Evolutionary conservation across 345 rosid species (phyloP).

Genomic region (Heritiera littoralis): DNA sequence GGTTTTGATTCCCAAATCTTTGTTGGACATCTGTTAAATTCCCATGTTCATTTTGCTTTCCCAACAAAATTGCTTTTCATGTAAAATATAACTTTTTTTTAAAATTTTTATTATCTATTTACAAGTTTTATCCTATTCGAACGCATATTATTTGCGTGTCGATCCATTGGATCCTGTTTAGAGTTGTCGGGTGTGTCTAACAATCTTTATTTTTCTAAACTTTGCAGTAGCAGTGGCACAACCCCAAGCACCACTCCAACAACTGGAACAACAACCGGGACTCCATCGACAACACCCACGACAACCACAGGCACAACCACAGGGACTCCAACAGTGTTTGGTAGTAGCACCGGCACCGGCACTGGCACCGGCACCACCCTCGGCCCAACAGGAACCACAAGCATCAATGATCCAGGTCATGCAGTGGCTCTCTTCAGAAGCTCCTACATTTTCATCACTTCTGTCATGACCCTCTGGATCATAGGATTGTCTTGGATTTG

Average conservation of each 20-base stretch:
- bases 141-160: too few species aligned
- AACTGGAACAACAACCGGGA: conserved; percentile 8
- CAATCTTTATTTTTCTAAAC: background rate
- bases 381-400: conserved; percentile 28
- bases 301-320: background rate
- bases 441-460: conserved; percentile 15
- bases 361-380: conserved; percentile 8
- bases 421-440: conserved; percentile 25
- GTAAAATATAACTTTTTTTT: too few species aligned
- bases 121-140: too few species aligned
- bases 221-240: conserved; percentile 25
- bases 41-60: background rate
- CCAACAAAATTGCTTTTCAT: background rate
- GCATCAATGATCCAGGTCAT: conserved; percentile 22
- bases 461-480: conserved; percentile 5
- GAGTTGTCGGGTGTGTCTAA: too few species aligned
- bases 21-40: conserved; percentile 24
- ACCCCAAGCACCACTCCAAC: conserved; percentile 28
- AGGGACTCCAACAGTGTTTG: conserved; percentile 14
- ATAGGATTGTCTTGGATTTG: conserved; percentile 23
- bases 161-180: too few species aligned
- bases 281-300: conserved; percentile 16
- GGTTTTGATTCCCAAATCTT: conserved; percentile 1
- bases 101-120: too few species aligned
- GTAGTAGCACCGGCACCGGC: background rate